phyloP scores from a whole-genome alignment of 345 rosid species.

The Populus nigra region DNA sequence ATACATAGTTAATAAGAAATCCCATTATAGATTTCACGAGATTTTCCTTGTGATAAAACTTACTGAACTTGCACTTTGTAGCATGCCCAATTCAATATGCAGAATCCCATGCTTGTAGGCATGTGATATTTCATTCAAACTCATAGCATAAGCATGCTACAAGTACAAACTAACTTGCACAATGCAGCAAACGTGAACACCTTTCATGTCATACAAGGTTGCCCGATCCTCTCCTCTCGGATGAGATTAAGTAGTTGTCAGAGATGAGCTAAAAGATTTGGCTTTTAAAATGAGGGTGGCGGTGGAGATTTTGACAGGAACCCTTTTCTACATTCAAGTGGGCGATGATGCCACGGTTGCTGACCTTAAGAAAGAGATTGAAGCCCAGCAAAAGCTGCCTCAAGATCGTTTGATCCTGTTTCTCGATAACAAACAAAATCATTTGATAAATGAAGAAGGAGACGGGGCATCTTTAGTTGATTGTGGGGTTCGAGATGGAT shows the following conservation, averaged over 20 bases:
- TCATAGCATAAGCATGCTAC: conserved; percentile 22
- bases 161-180: conserved; percentile 12
- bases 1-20: too few relatives aligned
- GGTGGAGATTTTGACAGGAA: conserved; percentile 73
- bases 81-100: background rate
- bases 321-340: conserved; percentile 45
- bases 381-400: conserved; percentile 41
- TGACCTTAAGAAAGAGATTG: conserved; percentile 59
- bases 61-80: too few relatives aligned
- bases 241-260: too few relatives aligned
- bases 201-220: conserved; percentile 7
- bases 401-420: conserved; percentile 53
- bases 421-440: conserved; percentile 22
- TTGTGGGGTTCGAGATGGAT: conserved; percentile 50
- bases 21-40: too few relatives aligned
- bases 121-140: background rate
- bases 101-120: background rate
- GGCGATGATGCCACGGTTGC: conserved; percentile 45
- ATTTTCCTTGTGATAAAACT: too few relatives aligned
- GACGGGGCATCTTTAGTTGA: conserved; percentile 43
- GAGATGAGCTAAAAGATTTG: background rate
- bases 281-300: conserved; percentile 50
- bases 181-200: conserved; percentile 27
- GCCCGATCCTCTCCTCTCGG: background rate
- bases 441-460: conserved; percentile 25